Evolutionary conservation across 371 early-diverging fungal species (phyloP), one percentile per base, ranked within the genome.

Genomic region (Apophysomyces variabilis): DNA sequence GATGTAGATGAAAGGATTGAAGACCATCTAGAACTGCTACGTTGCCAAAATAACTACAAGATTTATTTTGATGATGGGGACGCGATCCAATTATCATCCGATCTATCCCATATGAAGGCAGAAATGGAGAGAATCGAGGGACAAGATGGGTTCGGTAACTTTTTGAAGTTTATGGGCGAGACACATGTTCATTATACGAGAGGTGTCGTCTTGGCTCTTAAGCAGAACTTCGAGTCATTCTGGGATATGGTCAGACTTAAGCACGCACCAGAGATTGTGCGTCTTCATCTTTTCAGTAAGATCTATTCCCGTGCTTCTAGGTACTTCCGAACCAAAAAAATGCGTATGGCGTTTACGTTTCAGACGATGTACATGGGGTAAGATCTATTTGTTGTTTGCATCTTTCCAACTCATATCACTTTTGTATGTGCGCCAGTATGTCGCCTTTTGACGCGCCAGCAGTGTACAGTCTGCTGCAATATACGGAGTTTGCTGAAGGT

Each of bases 361-460:
- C 88, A 89, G 65, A 81, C 82, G 39, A 82, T 82, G 84, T 83
- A 83, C 58, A 83, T 83, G 84, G 81, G 84, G 84, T 83, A 76
- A 71, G 71, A 60, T 16, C 16, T 50, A 50, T 18, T 21, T 50
- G 21, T 21, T 16, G 9, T 50, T 50, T n/a, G 4, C 21, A 21
- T 50, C 54, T 5, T 18, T 50, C 12, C 16, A 41, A 50, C 21
- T 50, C 35, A 32, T 41, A 35, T 26, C 32, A 26, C 32, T 26
- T 26, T 26, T 26, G 43, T 57, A 44, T 32, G 56, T 62, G 14
- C 14, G 62, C 3, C 77, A 88, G 89, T 13, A 87, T 87, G 88
- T 83, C 83, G 11, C 89, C 89, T 41, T 89, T 77, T 69, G 88
- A 89, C 63, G 87, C 88, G 13, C 88, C 89, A 5, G 89, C 83